These are phyloP conservation scores for Blastobotrys elegans DNA, from an alignment of 1,139 yeast genomes.

Conservation along the genomic window DNA sequence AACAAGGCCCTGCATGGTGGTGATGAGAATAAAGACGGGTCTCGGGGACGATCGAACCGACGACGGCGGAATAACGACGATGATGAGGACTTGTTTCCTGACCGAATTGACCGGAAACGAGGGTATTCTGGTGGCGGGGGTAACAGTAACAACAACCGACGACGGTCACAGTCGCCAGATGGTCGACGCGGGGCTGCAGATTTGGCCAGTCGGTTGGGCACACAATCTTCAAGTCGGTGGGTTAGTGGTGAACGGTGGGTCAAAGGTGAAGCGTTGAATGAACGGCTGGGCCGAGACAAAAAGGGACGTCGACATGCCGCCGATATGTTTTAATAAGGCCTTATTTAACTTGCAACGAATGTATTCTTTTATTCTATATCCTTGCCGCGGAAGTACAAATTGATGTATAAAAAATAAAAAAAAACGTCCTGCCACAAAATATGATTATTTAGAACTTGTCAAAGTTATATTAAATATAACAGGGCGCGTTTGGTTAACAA, in stretches of 20 bases:
- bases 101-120: conserved; percentile 6
- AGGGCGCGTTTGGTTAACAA: no score
- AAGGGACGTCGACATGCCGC: conserved; percentile 12
- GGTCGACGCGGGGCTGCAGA: not conserved
- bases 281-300: conserved; percentile 1
- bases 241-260: conserved; percentile 12
- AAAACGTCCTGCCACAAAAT: no score
- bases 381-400: no score
- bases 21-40: not conserved
- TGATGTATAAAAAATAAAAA: no score
- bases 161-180: conserved; percentile 1
- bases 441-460: no score
- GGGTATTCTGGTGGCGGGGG: not conserved
- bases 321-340: conserved; percentile 11
- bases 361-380: no score
- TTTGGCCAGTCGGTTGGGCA: conserved; percentile 1
- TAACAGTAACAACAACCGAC: no score
- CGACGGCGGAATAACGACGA: not conserved
- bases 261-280: conserved; percentile 14
- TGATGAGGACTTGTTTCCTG: conserved; percentile 21
- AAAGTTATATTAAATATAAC: no score
- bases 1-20: conserved; percentile 6
- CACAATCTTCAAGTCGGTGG: not conserved
- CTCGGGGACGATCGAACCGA: not conserved
- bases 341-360: no score